Base-by-base conservation (phyloP, 345 rosid species). In the Brassica cretica region DNA sequence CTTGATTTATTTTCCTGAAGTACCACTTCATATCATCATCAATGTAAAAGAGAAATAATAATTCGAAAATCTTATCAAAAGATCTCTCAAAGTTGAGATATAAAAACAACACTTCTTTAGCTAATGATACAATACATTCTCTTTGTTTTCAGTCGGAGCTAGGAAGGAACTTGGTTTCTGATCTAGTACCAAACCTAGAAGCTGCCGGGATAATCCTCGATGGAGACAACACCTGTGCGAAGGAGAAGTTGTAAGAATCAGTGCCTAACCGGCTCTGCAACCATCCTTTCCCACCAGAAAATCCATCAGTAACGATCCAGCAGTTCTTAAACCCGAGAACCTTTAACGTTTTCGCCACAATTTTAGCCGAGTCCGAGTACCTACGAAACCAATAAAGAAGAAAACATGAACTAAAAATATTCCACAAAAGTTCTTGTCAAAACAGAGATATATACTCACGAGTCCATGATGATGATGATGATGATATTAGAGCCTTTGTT, bases 221-320 rank as follows among this genome's bases (percentile, higher is more conserved):
- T 5, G 98, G 97, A 10, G 94, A 89, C 19, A 94, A 68, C 64
- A 94, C 82, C 76, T 94, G 88, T 0, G 88, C 89, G 4, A 88
- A 82, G 4, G 92, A 86, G 60, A 90, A 79, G 75, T 86, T 90
- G 70, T 92, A 92, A 16, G 98, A 78, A 83, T 94, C 97, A 27
- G 89, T 85, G 24, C 97, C 98, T 72, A 94, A 83, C 53, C 89
- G 82, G 74, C 98, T 94, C 85, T 90, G 97, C 6, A 87, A 69
- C 98, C 98, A 94, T 55, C 97, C 97, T 84, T 81, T 88, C 32
- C 95, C 68, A 27, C 98, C 98, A 0, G 97, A 90, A 76, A 92
- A 94, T 8, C 97, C 98, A 56, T 87, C 97, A 0, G 87, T 80
- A 1, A 94, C 89, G 58, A 85, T 79, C 88, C 88, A 94, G 73